Evolutionary conservation across 148 eudicot species (phyloP).

Genomic region (Fagopyrum esculentum): DNA sequence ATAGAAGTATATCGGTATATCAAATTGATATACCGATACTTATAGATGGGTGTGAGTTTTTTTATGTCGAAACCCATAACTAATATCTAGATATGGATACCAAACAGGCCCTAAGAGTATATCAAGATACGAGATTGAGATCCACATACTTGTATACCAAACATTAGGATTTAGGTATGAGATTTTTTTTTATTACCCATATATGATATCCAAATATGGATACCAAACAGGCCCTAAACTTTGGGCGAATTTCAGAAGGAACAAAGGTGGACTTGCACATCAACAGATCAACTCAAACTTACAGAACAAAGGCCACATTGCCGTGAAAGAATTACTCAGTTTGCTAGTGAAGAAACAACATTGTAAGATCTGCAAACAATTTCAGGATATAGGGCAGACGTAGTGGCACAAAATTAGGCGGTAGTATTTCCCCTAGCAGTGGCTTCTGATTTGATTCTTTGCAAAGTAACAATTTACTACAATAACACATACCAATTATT

Average conservation of each 20-base stretch:
- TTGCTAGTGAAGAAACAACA: neutral
- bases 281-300: neutral
- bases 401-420: neutral
- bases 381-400: neutral
- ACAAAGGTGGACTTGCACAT: neutral
- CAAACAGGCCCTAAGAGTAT: too few species aligned
- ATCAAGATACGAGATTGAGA: too few species aligned
- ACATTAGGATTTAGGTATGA: too few species aligned
- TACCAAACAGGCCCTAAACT: too few species aligned
- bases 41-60: too few species aligned
- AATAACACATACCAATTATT: neutral
- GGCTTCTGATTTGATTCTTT: neutral
- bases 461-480: neutral
- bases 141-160: too few species aligned
- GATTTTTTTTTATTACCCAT: too few species aligned
- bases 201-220: too few species aligned
- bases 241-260: neutral
- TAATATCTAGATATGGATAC: too few species aligned
- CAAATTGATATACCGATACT: too few species aligned
- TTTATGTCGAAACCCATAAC: too few species aligned
- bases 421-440: neutral
- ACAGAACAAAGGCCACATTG: neutral
- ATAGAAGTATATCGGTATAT: too few species aligned
- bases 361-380: neutral
- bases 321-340: neutral